Base-by-base conservation (phyloP, 2,329 filamentous ascomycete genomes). In the Dactylellina leptospora region DNA sequence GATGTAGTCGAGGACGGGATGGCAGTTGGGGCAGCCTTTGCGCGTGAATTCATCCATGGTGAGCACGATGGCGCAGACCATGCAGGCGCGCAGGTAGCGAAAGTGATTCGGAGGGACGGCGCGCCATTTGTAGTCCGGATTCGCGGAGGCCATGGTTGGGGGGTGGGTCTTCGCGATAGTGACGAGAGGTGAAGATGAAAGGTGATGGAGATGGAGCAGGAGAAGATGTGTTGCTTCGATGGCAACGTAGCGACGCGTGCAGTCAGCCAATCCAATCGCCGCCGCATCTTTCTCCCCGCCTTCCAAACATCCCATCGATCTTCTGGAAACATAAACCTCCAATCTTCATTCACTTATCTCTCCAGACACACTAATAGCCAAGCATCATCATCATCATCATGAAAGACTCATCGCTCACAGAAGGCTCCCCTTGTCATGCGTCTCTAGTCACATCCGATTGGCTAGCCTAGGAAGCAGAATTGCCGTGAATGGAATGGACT, bases 31-130 rank as follows among this genome's bases (percentile, higher is more conserved):
- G 79, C 95, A 99, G 76, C 95, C 95, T 78, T 90, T 85, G 77
- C 87, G 86, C 77, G 88, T 85, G 85, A 99, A 99, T 80, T 91
- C 89, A 90, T 93, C 78, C 56, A 51, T 56, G 73, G 90, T 89
- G 84, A 93, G 92, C 75, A 97, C 91, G 79, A 97, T 90, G 60
- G 92, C 93, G 86, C 95, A 99, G 76, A 97, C 92, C 92, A 99
- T 97, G 84, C 95, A 99, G 78, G 95, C 95, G 81, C 95, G 93
- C 76, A 96, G 86, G 80, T 91, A 88, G 81, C 93, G 91, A 82
- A 90, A 88, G 81, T 95, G 90, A 80, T 87, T 89, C 63, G 84
- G 82, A 76, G 82, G 81, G 75, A 81, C 82, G 70, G 53, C 25
- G 11, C 28, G 33, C 71, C 71, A 74, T 25, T 51, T 62, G 61